Percentiles rank a stretch among this genome's conserved stretches.
Evolutionary conservation across 331 rosid genomes (phyloP).

Genomic region (Spiraea crenata): DNA sequence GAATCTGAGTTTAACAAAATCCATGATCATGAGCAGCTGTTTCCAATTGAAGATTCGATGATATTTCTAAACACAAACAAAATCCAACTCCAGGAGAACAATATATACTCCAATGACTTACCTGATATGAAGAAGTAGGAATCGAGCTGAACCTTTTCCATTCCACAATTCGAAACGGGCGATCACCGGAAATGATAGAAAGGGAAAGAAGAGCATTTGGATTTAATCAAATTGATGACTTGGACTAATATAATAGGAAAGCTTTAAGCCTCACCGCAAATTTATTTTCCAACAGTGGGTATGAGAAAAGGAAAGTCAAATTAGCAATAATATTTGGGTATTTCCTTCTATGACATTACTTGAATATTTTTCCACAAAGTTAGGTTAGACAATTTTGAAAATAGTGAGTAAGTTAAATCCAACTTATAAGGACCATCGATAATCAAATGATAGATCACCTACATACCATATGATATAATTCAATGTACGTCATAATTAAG

Average conservation of each 20-base stretch:
- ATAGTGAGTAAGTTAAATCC: slow-evolving; percentile 23
- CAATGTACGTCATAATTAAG: no score
- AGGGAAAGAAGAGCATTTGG: not conserved
- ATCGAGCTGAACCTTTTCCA: no score
- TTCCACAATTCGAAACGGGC: no score
- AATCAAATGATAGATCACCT: not conserved
- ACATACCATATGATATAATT: not conserved
- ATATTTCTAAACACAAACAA: not conserved
- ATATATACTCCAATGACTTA: no score
- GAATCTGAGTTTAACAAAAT: not conserved
- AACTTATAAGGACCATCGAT: slow-evolving; percentile 44
- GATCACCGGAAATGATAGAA: no score
- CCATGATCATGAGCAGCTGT: no score
- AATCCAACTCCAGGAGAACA: not conserved
- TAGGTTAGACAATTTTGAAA: slow-evolving; percentile 52
- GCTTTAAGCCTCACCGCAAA: not conserved
- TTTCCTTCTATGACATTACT: not conserved
- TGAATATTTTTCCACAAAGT: slow-evolving; percentile 34
- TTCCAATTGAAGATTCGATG: not conserved
- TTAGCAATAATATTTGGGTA: not conserved
- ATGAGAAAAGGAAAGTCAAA: slow-evolving; percentile 40
- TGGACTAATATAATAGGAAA: no score
- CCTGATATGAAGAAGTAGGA: no score
- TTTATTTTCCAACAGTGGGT: slow-evolving; percentile 11
- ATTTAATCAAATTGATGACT: not conserved